These are phyloP conservation scores for Colletotrichum plurivorum DNA, from an alignment of 2,329 filamentous ascomycete genomes.

Conservation along the genomic window DNA sequence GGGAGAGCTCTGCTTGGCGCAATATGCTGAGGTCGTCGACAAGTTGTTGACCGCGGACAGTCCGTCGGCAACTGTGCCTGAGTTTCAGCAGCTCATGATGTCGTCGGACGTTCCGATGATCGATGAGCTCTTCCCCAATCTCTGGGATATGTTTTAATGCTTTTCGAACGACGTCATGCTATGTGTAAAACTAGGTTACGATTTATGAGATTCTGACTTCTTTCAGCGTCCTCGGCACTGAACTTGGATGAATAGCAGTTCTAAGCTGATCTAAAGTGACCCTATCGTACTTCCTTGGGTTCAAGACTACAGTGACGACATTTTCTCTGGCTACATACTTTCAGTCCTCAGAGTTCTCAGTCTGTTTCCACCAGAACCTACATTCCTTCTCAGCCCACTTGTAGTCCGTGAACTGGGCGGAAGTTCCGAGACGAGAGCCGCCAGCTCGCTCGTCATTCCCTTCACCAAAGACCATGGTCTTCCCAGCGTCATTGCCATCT, in stretches of 20 bases:
- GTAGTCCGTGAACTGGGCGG: slow-evolving; percentile 57
- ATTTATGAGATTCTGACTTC: neutral
- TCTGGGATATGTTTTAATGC: slow-evolving; percentile 39
- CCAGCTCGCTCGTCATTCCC: slow-evolving; percentile 65
- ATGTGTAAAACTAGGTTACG: slow-evolving; percentile 4
- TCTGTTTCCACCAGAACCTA: slow-evolving; percentile 60
- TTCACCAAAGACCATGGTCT: slow-evolving; percentile 60
- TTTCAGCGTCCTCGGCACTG: neutral
- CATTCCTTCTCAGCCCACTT: slow-evolving; percentile 60
- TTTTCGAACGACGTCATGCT: neutral
- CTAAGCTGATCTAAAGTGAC: too few species aligned
- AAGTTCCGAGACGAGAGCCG: slow-evolving; percentile 51
- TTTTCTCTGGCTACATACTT: slow-evolving; percentile 43
- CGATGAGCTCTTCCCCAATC: slow-evolving; percentile 37
- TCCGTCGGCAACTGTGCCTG: slow-evolving; percentile 34
- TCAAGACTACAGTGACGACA: neutral
- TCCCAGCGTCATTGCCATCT: slow-evolving; percentile 43
- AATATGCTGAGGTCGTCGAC: slow-evolving; percentile 63
- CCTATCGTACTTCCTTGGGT: too few species aligned
- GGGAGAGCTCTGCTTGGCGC: slow-evolving; percentile 63
- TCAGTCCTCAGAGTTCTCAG: slow-evolving; percentile 49
- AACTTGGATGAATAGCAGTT: neutral
- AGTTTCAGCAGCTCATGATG: slow-evolving; percentile 40
- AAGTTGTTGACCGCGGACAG: slow-evolving; percentile 52
- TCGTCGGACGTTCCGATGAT: slow-evolving; percentile 35